Evolutionary conservation across 2,329 filamentous ascomycete genomes (phyloP), one percentile per base, ranked within the genome.

Genomic region (Aspergillus sp.): DNA sequence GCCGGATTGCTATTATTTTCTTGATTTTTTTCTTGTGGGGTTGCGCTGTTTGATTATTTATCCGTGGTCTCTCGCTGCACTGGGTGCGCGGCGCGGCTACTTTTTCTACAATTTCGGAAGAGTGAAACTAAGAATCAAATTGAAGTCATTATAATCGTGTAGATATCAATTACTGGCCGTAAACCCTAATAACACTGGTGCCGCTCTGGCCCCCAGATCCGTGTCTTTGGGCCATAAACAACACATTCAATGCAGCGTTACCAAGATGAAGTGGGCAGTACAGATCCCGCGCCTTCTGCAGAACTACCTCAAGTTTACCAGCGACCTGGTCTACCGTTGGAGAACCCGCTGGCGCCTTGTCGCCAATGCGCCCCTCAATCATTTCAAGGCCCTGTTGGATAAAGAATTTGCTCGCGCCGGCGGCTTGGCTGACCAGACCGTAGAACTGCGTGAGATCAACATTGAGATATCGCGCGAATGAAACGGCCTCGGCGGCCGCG

Each of bases 401-500:
- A 60, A 81, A 81, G 62, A 79, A 74, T 17, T 68, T 73, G 58
- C 75, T 80, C 53, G 74, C 75, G 2, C 79, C 80, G 0, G 79
- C 80, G 3, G 79, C 79, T 58, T 80, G 77, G 47, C 70, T 71
- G 45, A 81, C 79, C 49, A 81, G 75, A 11, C 74, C 73, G 62
- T 75, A 77, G 70, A 81, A 79, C 56, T 76, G 71, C 53, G 70
- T 66, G 35, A 79, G 67, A 60, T 80, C 77, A 17, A 80, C 74
- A 0, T 75, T 74, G 5, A 82, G 73, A 49, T 75, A 66, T 12
- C 75, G 73, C 49, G 79, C 79, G 63, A 81, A 81, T 0, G 75
- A 70, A 63, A 82, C 74, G 9, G 76, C 79, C 60, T 82, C 80
- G 0, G 80, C 77, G 1, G 78, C 76, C 0, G 79, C 77, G 9